A percentile compares a stretch with the other conserved stretches of the same genome.
Conservation (phyloP, 1,139 yeast genomes). For the Pichia sp. region DNA sequence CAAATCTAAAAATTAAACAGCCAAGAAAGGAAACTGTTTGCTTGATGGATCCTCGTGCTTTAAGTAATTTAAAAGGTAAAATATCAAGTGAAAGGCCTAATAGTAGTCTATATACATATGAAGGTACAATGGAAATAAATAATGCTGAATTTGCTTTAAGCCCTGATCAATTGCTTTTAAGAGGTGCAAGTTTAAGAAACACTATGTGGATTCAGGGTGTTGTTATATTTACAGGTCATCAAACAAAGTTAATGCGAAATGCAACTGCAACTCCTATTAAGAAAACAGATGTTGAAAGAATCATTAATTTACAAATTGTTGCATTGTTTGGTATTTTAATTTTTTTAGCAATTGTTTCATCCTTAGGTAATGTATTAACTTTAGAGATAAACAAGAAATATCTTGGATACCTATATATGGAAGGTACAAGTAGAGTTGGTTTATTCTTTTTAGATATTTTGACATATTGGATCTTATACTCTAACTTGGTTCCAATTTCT, state of each 20-base stretch:
- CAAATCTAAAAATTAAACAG: conserved; percentile 92
- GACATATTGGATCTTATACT: conserved; percentile 93
- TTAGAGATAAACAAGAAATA: conserved; percentile 47
- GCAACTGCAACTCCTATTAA: conserved; percentile 98
- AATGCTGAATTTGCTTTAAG: conserved; percentile 60
- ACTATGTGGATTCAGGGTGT: conserved; percentile 95
- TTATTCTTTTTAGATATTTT: conserved; percentile 80
- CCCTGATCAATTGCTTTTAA: conserved; percentile 83
- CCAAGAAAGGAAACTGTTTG: conserved; percentile 72
- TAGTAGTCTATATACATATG: conserved; percentile 88
- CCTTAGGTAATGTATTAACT: conserved; percentile 82
- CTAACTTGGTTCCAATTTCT: conserved; percentile 93
- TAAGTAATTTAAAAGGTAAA: conserved; percentile 48
- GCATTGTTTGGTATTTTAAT: conserved; percentile 80
- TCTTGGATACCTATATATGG: conserved; percentile 61
- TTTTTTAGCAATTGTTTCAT: conserved; percentile 67
- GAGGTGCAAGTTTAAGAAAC: conserved; percentile 94
- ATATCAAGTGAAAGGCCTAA: conserved; percentile 89
- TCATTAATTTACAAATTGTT: conserved; percentile 85
- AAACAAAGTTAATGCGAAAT: conserved; percentile 95
- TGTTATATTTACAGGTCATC: conserved; percentile 95
- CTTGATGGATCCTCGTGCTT: conserved; percentile 61
- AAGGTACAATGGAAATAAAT: conserved; percentile 70
- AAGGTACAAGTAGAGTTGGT: conserved; percentile 57
- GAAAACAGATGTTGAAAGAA: conserved; percentile 93